Base-by-base conservation (phyloP, 2,329 filamentous ascomycete species). In the Xylariaceae sp. region DNA sequence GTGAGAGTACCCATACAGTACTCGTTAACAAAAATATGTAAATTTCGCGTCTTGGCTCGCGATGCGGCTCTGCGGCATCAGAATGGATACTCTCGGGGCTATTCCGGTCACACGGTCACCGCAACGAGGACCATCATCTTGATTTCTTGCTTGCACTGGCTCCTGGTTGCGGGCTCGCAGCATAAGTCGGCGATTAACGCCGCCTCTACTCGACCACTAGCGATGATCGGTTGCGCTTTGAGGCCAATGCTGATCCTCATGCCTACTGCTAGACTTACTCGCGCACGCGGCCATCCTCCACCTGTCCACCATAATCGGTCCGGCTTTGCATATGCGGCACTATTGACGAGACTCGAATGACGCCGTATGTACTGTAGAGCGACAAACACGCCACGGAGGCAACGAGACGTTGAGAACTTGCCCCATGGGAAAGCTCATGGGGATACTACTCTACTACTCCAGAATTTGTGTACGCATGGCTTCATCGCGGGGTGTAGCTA, bases 41-140 rank as follows among this genome's bases (percentile, higher is more conserved):
- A 27, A n/a, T n/a, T 27, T 27, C 22, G 22, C n/a, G 14, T 44
- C 44, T 45, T 48, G 35, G 12, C 40, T 44, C 52, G 40, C 48
- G 42, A 47, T 55, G 52, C 52, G 53, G 53, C 53, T 55, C 53
- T 52, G 44, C 44, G 47, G 49, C 18, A 38, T 32, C 35, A 35
- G 22, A 14, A 42, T 46, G 49, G 52, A 32, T 35, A 17, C 22
- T 38, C 47, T 55, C 53, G 53, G 53, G 38, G 41, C 42, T 55
- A 55, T 55, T 55, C 49, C 52, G 52, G 52, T 11, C 44, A 49
- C 22, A 27, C 7, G 22, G 41, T 47, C 47, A 41, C 49, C 44
- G 38, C 36, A 33, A 49, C 47, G 47, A 42, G 42, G 31, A 31
- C 44, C 45, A 14, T 30, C 39, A 19, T 36, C 30, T 7, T 40